Evolutionary conservation across 495 filamentous ascomycete genomes (phyloP).

Genomic region (Penicillium robsamsonii): DNA sequence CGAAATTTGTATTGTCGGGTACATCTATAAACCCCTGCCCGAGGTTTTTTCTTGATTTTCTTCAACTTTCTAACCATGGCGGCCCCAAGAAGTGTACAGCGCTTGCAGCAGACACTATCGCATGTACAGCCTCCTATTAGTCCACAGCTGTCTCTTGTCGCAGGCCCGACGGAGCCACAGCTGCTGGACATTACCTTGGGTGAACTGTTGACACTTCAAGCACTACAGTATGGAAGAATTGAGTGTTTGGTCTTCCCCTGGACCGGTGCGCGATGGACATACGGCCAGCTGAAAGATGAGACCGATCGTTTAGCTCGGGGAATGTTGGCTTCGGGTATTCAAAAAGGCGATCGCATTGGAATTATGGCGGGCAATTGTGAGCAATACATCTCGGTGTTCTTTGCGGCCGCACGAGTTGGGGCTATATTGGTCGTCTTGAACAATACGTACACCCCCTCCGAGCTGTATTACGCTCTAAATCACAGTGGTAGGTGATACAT

Average conservation of each 20-base stretch:
- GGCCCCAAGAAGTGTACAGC: slow-evolving; percentile 28
- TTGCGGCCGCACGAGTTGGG: slow-evolving; percentile 63
- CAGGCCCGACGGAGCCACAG: slow-evolving; percentile 57
- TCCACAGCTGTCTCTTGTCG: slow-evolving; percentile 49
- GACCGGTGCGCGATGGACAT: slow-evolving; percentile 66
- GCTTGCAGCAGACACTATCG: slow-evolving; percentile 40
- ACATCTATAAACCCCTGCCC: slow-evolving; percentile 14
- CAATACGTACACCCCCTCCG: slow-evolving; percentile 66
- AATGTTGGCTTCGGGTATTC: slow-evolving; percentile 57
- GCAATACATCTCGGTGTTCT: slow-evolving; percentile 67
- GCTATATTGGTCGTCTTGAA: slow-evolving; percentile 67
- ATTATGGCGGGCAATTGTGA: slow-evolving; percentile 73
- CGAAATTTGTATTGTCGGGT: slow-evolving; percentile 12
- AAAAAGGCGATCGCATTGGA: slow-evolving; percentile 62
- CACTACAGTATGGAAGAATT: slow-evolving; percentile 54
- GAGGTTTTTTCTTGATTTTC: slow-evolving; percentile 13
- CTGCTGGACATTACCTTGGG: slow-evolving; percentile 61
- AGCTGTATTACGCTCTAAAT: slow-evolving; percentile 60
- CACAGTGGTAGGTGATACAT: slow-evolving; percentile 52
- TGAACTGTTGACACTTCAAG: slow-evolving; percentile 61
- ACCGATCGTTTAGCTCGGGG: slow-evolving; percentile 57
- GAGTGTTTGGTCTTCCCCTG: slow-evolving; percentile 65
- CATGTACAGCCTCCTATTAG: slow-evolving; percentile 28
- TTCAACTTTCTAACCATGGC: slow-evolving; percentile 27
- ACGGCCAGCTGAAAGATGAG: slow-evolving; percentile 59